Conservation (phyloP, 176 grass and related monocot genomes). For the Oryza longistaminata region DNA sequence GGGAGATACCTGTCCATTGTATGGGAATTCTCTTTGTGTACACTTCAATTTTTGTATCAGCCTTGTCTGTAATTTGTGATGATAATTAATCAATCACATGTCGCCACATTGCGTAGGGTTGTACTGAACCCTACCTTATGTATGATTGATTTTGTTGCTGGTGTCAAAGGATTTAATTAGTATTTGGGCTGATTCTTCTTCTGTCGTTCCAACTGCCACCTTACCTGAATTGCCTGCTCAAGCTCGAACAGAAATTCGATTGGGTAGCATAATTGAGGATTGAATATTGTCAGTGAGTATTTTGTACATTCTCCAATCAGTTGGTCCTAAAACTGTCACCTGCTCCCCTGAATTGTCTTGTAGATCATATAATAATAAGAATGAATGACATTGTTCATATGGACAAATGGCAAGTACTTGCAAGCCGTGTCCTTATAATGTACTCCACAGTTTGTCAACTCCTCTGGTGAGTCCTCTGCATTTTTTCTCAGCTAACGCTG, state of each 20-base stretch:
- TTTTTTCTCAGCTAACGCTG: conserved; percentile 7
- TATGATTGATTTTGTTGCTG: conserved; percentile 19
- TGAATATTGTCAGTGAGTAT: conserved; percentile 34
- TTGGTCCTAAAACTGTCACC: conserved; percentile 52
- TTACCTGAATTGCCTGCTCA: conserved; percentile 13
- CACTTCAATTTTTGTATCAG: conserved; percentile 19
- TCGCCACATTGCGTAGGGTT: conserved; percentile 37
- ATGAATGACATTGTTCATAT: background rate
- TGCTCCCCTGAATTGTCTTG: conserved; percentile 19
- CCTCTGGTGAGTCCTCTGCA: background rate
- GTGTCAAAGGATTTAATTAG: conserved; percentile 32
- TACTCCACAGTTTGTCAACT: background rate
- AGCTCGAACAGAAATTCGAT: conserved; percentile 24
- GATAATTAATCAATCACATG: conserved; percentile 34
- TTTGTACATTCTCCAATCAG: conserved; percentile 10
- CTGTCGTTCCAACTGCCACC: conserved; percentile 35
- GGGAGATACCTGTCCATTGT: conserved; percentile 7
- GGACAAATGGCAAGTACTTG: background rate
- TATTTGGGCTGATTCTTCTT: conserved; percentile 43
- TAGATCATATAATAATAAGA: background rate
- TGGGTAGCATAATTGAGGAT: background rate
- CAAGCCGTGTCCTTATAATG: background rate
- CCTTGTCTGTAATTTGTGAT: background rate
- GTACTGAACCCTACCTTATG: background rate
- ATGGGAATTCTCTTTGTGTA: conserved; percentile 28